Percentiles rank a stretch among this genome's conserved stretches.
phyloP scores from a whole-genome alignment of 108 stramenopile genomes.

The Cyclotella cryptica region DNA sequence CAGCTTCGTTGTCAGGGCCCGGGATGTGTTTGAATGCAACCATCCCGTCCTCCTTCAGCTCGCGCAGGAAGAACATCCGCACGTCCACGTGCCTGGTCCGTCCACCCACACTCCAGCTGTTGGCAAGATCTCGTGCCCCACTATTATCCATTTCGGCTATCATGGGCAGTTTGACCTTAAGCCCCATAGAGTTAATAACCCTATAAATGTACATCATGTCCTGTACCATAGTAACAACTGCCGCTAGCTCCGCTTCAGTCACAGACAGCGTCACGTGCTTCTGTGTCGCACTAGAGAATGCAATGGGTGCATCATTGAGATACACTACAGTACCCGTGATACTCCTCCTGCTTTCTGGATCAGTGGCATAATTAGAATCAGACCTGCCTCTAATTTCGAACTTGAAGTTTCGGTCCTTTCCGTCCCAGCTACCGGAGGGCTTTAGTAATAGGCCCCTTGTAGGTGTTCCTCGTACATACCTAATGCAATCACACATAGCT shows the following conservation, averaged over 20 bases:
- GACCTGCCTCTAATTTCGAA: not conserved
- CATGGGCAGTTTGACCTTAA: not conserved
- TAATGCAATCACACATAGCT: not conserved
- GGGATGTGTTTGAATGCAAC: too few relatives aligned
- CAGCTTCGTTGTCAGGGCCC: too few relatives aligned
- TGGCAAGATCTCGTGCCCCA: not conserved
- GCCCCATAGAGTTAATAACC: not conserved
- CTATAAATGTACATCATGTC: too few relatives aligned
- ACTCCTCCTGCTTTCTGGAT: not conserved
- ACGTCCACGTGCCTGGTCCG: not conserved
- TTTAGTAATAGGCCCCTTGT: not conserved
- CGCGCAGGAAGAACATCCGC: not conserved
- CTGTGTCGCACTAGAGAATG: not conserved
- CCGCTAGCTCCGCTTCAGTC: not conserved
- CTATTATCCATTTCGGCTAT: not conserved
- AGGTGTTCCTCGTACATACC: not conserved
- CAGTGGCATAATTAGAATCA: not conserved
- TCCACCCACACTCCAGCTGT: not conserved
- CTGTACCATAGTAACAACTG: not conserved
- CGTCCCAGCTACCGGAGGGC: not conserved
- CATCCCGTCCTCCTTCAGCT: not conserved
- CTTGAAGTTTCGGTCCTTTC: not conserved
- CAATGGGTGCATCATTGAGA: not conserved
- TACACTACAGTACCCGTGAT: not conserved
- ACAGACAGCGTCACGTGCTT: not conserved